Percentiles rank a stretch among this genome's conserved stretches.
phyloP scores from a whole-genome alignment of 2,329 filamentous ascomycete genomes.

The Trichoderma atroviride region DNA sequence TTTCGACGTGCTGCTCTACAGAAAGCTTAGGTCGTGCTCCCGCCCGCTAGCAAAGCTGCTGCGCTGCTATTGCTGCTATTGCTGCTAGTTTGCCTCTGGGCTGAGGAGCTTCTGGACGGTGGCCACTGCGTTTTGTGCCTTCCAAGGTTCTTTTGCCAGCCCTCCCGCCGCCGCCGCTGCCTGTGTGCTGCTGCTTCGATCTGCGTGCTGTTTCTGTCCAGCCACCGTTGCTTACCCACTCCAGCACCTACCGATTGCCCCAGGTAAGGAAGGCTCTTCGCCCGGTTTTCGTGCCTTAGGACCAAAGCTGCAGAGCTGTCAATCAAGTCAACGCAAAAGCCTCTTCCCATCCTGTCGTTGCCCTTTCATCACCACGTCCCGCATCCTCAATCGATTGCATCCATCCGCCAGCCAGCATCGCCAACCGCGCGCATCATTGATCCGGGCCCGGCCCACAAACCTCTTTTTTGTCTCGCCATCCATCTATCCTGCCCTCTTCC shows the following conservation, averaged over 20 bases:
- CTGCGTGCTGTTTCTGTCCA: not conserved
- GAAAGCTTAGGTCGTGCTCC: slow-evolving; percentile 6
- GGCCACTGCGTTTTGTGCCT: not conserved
- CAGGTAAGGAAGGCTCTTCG: too few species aligned
- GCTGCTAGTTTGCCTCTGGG: not conserved
- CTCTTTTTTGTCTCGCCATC: slow-evolving; percentile 20
- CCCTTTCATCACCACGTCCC: slow-evolving; percentile 2
- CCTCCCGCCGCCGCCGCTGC: not conserved
- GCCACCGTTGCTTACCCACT: not conserved
- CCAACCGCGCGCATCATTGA: slow-evolving; percentile 21
- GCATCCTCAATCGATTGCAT: not conserved
- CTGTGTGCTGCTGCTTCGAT: not conserved
- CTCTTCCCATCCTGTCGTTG: not conserved
- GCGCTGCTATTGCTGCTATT: not conserved
- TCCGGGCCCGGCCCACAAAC: slow-evolving; percentile 10
- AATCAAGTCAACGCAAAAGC: not conserved
- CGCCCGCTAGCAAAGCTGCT: not conserved
- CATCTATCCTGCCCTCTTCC: slow-evolving; percentile 3
- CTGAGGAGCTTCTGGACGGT: not conserved
- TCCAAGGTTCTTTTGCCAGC: not conserved
- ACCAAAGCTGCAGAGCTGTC: not conserved
- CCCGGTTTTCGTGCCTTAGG: not conserved
- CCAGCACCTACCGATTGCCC: too few species aligned
- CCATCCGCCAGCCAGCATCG: not conserved
- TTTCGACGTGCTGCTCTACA: not conserved